Conservation (phyloP, 2,329 filamentous ascomycete species). For the Xylaria sp. region DNA sequence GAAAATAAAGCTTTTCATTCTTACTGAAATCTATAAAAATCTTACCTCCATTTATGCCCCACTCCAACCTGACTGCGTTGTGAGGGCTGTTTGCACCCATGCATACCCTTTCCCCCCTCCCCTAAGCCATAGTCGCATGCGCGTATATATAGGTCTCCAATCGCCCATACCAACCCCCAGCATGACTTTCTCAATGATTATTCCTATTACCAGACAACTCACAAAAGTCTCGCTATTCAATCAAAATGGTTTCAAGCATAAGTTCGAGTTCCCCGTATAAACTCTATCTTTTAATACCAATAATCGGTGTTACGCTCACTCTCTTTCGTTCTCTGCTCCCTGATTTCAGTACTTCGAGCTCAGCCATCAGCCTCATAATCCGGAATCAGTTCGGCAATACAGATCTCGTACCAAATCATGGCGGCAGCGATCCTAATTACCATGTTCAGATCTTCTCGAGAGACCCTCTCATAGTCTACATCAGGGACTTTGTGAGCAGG, state of each 20-base stretch:
- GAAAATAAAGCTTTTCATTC: too few relatives aligned
- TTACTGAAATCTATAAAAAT: too few relatives aligned
- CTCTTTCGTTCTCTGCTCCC: background rate
- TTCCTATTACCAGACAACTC: too few relatives aligned
- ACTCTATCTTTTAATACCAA: slow-evolving; percentile 10
- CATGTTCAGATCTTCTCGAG: slow-evolving; percentile 29
- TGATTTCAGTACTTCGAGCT: background rate
- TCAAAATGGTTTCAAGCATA: slow-evolving; percentile 11
- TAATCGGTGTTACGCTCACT: slow-evolving; percentile 3
- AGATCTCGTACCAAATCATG: background rate
- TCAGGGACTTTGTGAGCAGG: slow-evolving; percentile 24
- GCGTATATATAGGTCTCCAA: slow-evolving; percentile 7
- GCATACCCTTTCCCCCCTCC: background rate
- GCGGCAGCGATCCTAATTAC: background rate
- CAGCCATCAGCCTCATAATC: background rate
- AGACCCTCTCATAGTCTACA: slow-evolving; percentile 29
- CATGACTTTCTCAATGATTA: background rate
- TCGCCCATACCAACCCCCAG: background rate
- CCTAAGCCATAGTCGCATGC: background rate
- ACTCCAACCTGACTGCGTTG: background rate
- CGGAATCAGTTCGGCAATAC: background rate
- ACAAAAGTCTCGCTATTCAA: background rate
- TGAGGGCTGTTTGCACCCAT: background rate
- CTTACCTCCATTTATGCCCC: background rate
- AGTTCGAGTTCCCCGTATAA: background rate